These are phyloP conservation scores for Mediolabrus comicus DNA, from an alignment of 108 stramenopile species.

Conservation along the genomic window DNA sequence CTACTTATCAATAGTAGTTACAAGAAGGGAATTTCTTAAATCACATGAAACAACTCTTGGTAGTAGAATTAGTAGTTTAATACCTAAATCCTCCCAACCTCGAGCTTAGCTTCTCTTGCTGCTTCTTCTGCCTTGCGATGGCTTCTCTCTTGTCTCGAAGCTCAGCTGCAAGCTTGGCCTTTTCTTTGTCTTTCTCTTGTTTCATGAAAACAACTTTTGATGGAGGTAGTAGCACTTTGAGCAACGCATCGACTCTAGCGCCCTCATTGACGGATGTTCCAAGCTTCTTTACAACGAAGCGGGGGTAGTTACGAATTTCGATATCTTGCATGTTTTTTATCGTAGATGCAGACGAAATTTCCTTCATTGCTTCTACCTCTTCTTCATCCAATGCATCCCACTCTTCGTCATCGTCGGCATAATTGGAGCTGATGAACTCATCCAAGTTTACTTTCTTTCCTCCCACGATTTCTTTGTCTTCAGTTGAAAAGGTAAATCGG, in stretches of 20 bases:
- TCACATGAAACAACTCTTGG: no score
- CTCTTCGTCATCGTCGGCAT: constrained; percentile 71
- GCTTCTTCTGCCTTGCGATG: constrained; percentile 54
- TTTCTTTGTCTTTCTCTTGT: constrained; percentile 72
- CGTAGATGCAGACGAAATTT: constrained; percentile 72
- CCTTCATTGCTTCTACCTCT: constrained; percentile 84
- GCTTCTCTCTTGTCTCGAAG: constrained; percentile 67
- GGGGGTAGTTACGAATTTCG: constrained; percentile 70
- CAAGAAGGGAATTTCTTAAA: no score
- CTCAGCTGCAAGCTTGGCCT: constrained; percentile 68
- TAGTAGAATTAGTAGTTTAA: no score
- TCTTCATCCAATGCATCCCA: constrained; percentile 87
- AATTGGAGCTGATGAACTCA: constrained; percentile 44
- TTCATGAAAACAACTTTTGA: constrained; percentile 71
- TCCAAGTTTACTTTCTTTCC: constrained; percentile 69
- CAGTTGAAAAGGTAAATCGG: constrained; percentile 59
- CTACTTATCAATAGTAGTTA: no score
- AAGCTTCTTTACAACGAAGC: constrained; percentile 66
- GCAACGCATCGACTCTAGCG: constrained; percentile 58
- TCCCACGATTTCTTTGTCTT: constrained; percentile 61
- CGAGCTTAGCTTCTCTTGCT: constrained; percentile 39
- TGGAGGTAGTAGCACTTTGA: constrained; percentile 74
- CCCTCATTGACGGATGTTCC: constrained; percentile 42
- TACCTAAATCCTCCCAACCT: constrained; percentile 15
- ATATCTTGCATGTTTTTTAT: constrained; percentile 68